Percentiles rank a stretch among this genome's conserved stretches.
Conservation (phyloP, 2,329 filamentous ascomycete genomes). For the Fusarium sterilihyphosum region DNA sequence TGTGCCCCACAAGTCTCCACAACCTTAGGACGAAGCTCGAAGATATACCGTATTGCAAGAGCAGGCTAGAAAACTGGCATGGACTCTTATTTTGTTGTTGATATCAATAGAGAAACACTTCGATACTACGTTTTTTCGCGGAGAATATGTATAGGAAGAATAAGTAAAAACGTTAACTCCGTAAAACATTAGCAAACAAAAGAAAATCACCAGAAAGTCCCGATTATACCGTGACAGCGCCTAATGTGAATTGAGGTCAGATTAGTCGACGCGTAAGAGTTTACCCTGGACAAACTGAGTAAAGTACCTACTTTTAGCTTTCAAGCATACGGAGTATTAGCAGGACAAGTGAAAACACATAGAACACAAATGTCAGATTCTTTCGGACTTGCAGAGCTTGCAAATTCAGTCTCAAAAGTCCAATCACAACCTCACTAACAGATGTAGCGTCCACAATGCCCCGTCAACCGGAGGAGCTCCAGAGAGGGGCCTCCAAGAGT, state of each 20-base stretch:
- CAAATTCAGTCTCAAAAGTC: slow-evolving; percentile 9
- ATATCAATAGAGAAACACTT: background rate
- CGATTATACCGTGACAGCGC: background rate
- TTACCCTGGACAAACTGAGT: background rate
- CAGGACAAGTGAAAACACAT: slow-evolving; percentile 4
- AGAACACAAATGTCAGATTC: slow-evolving; percentile 1
- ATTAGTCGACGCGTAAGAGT: slow-evolving; percentile 8
- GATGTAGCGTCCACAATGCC: slow-evolving; percentile 10
- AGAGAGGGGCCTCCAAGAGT: slow-evolving; percentile 24
- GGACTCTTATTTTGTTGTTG: background rate
- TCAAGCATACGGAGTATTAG: background rate
- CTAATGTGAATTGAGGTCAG: background rate
- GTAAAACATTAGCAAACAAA: background rate
- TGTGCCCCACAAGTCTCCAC: slow-evolving; percentile 12
- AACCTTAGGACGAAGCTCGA: background rate
- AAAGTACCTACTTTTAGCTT: background rate
- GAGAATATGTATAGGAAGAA: background rate
- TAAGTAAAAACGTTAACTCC: background rate
- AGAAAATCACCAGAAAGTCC: background rate
- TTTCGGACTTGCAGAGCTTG: slow-evolving; percentile 1
- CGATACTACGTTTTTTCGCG: background rate
- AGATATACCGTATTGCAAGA: slow-evolving; percentile 1
- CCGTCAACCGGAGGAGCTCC: slow-evolving; percentile 33
- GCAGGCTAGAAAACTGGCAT: background rate
- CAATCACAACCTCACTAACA: slow-evolving; percentile 21